Evolutionary conservation across 305 asterid genomes (phyloP), one percentile per base, ranked within the genome.

Genomic region (Fraxinus xanthoxyloides): DNA sequence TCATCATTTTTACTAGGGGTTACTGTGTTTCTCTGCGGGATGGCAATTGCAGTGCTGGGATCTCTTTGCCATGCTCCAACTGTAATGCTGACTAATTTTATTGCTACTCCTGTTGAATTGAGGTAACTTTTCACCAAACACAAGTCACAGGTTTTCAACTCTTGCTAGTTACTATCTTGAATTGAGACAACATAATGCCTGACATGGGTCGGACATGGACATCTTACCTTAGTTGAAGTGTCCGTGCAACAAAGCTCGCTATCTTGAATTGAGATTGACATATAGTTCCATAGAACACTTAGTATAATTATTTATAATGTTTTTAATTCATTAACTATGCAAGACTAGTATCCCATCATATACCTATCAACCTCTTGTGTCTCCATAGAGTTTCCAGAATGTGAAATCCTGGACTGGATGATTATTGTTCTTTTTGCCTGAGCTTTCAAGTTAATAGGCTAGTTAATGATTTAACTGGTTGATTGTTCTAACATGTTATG

Each of bases 31-130:
- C 88, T 94, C 15, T 93, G 99, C 38, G 97, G 95, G 59, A 35
- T 92, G 83, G 97, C 97, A 63, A 91, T 92, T 84, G 97, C 94
- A n/a, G 28, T 90, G 36, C 94, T 92, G 46, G 90, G 98, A 85
- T 85, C 97, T 74, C 85, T 74, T 67, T 91, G 93, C 63, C 94
- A 95, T 87, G 97, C 99, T 82, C 98, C 99, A 34, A 95, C 97
- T 46, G 95, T 95, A 54, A 92, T 95, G 97, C 88, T 94, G 82
- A 90, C 98, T 30, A 94, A 95, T 85, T 92, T 95, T 79, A 85
- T 91, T 79, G 96, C 93, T 28, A 95, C 99, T 76, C 97, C 97
- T 3, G 77, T 94, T 80, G 99, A 95, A 82, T 84, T 95, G 79
- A 92, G 99, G 99, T 92, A 84, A 86, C 78, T 24, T 28, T 43